phyloP scores from a whole-genome alignment of 2,329 filamentous ascomycete genomes.

The Alternaria hordeiaustralica region DNA sequence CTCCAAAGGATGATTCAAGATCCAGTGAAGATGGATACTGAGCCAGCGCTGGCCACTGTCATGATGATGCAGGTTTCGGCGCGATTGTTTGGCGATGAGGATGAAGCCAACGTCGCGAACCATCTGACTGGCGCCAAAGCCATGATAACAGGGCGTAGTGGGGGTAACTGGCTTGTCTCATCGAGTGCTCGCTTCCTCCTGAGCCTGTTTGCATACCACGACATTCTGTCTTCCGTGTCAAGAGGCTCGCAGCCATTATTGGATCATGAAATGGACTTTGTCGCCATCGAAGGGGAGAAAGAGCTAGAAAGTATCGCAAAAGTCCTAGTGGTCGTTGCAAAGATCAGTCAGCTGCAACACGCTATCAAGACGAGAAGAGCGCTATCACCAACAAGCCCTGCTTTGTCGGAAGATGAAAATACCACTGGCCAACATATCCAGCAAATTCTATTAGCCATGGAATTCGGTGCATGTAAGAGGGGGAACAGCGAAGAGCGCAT shows the following conservation, averaged over 20 bases:
- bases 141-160: conserved; percentile 32
- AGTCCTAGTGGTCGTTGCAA: conserved; percentile 34
- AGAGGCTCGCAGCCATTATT: conserved; percentile 32
- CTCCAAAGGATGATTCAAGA: conserved; percentile 35
- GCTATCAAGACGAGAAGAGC: conserved; percentile 22
- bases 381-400: neutral
- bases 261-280: conserved; percentile 27
- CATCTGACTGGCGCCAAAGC: conserved; percentile 40
- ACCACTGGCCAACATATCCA: conserved; percentile 26
- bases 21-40: conserved; percentile 22
- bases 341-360: conserved; percentile 35
- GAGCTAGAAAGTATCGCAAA: conserved; percentile 34
- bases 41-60: conserved; percentile 38
- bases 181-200: conserved; percentile 36
- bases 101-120: conserved; percentile 34
- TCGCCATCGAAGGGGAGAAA: conserved; percentile 30
- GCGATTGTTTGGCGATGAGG: conserved; percentile 36
- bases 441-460: conserved; percentile 23
- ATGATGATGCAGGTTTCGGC: conserved; percentile 45
- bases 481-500: neutral
- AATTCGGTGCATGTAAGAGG: conserved; percentile 13
- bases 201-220: conserved; percentile 42
- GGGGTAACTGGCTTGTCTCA: conserved; percentile 13
- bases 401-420: conserved; percentile 27
- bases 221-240: conserved; percentile 41